A percentile compares a stretch with the other conserved stretches of the same genome.
Conservation (phyloP, 2,329 filamentous ascomycete species). For the Paraphoma sp. region DNA sequence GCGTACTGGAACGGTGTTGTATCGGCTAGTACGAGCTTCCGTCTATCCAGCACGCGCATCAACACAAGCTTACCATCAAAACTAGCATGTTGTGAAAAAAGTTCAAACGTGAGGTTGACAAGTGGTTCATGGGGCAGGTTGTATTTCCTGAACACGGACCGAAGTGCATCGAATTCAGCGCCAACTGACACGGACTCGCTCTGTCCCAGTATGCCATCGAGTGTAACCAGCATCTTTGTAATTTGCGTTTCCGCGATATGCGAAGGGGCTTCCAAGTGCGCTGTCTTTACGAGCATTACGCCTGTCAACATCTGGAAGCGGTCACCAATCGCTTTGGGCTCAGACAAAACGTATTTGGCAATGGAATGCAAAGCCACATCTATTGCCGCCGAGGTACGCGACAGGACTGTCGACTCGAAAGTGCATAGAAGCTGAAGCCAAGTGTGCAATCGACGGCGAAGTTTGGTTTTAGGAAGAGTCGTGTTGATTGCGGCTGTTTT, state of each 20-base stretch:
- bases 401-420: conserved; percentile 12
- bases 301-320: background rate
- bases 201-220: background rate
- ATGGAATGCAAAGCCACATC: conserved; percentile 8
- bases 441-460: conserved; percentile 6
- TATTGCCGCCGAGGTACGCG: background rate
- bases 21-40: conserved; percentile 12
- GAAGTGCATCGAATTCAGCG: background rate
- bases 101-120: background rate
- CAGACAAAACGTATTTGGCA: conserved; percentile 1
- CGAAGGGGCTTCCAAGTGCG: background rate
- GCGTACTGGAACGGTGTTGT: conserved; percentile 8
- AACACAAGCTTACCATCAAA: conserved; percentile 12
- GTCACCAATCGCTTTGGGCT: background rate
- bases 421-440: conserved; percentile 29
- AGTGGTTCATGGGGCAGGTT: conserved; percentile 9
- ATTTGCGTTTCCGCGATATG: background rate
- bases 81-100: conserved; percentile 13
- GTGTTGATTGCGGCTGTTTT: conserved; percentile 2
- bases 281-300: background rate
- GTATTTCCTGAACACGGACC: conserved; percentile 5
- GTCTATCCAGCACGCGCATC: conserved; percentile 13
- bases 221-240: background rate
- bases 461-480: background rate
- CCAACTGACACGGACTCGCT: background rate